Evolutionary conservation across 345 rosid species (phyloP), one percentile per base, ranked within the genome.

Genomic region (Cardamine occulta): DNA sequence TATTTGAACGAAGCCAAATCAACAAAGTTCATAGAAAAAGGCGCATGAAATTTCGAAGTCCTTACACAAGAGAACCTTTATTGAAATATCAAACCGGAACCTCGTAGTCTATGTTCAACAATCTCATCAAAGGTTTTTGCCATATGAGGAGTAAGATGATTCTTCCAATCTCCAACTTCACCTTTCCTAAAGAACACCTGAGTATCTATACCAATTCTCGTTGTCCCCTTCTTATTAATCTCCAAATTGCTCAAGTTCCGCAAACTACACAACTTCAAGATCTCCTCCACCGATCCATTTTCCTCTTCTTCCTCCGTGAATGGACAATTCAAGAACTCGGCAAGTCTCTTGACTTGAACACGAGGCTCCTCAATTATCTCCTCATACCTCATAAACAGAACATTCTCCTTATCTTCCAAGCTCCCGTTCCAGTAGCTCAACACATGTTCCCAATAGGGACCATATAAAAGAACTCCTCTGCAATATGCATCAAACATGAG

Each of bases 361-460:
- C 31, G 21, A 12, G 91, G 88, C 8, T 83, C 71, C 29, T 69
- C 61, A 5, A 62, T 70, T 7, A 89, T 52, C 11, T 84, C 91
- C 51, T 85, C 91, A 12, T 78, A 89, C 61, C 19, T 89, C 81
- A 89, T 40, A 34, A 89, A 89, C 40, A 87, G 52, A 3, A 89
- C 66, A 55, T 68, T 81, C 8, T 66, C 34, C 3, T 84, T 80
- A 0, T 59, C 64, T 62, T 88, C 87, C 45, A 84, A 61, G 73
- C 89, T 84, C 17, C 57, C 84, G 67, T 74, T 81, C 91, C 91
- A 86, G 28, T 85, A 87, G 21, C 79, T 74, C 57, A 84, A 62
- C 6, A 81, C 83, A 52, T 85, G 89, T 29, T 89, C 91, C 91
- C 94, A 89, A 32, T 70, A 85, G 0, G 94, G 89, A 28, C 94